These are phyloP conservation scores for Clavaria fumosa DNA, from an alignment of 768 basidiomycete species.

Conservation along the genomic window DNA sequence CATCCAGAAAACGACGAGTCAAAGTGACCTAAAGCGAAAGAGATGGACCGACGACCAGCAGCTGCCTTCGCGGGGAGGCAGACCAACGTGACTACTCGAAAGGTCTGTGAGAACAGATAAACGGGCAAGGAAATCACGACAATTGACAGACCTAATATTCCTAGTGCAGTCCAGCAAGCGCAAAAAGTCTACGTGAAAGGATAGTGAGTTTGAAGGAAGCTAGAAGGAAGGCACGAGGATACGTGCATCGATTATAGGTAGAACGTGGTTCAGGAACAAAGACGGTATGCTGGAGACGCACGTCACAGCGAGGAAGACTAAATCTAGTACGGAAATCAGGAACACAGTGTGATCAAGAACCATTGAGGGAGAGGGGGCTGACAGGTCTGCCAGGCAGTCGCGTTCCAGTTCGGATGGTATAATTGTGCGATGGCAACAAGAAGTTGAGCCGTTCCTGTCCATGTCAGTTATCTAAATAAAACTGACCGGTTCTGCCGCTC, in stretches of 20 bases:
- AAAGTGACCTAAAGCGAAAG: conserved; percentile 43
- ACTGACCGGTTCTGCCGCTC: no score
- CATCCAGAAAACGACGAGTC: conserved; percentile 51
- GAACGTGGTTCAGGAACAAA: conserved; percentile 36
- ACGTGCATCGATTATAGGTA: conserved; percentile 35
- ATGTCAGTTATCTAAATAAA: no score
- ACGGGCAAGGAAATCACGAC: background rate
- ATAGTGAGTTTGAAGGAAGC: no score
- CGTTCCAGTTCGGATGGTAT: conserved; percentile 41
- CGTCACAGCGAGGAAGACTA: conserved; percentile 43
- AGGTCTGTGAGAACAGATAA: no score
- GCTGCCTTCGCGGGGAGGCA: conserved; percentile 42
- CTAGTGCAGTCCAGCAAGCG: conserved; percentile 47
- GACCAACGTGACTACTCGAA: conserved; percentile 33
- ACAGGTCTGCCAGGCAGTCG: conserved; percentile 48
- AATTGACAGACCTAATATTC: conserved; percentile 28
- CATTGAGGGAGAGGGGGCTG: conserved; percentile 8
- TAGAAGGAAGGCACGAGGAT: background rate
- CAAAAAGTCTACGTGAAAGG: conserved; percentile 37
- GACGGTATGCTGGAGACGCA: conserved; percentile 33
- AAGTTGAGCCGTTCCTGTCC: conserved; percentile 40
- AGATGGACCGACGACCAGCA: conserved; percentile 34
- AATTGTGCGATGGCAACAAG: conserved; percentile 43
- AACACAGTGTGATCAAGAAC: conserved; percentile 2
- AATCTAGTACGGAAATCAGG: conserved; percentile 18